These are phyloP conservation scores for Botrytis fragariae DNA, from an alignment of 2,329 filamentous ascomycete genomes.

Conservation along the genomic window DNA sequence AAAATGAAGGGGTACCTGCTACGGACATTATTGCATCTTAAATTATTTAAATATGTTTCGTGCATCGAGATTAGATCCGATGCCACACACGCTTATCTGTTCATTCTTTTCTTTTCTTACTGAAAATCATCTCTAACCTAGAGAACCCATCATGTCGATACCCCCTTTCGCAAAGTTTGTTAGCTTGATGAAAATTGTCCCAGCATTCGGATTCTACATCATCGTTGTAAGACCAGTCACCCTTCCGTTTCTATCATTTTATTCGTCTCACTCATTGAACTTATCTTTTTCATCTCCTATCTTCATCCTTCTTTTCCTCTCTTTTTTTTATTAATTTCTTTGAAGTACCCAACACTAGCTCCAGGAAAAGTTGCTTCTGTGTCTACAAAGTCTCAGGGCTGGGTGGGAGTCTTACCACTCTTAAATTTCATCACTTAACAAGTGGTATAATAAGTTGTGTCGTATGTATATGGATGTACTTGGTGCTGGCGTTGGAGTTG, in stretches of 20 bases:
- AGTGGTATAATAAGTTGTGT: background rate
- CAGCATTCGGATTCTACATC: background rate
- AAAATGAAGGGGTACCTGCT: background rate
- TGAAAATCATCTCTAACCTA: background rate
- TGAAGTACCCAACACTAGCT: background rate
- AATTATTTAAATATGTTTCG: background rate
- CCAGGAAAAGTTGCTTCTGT: background rate
- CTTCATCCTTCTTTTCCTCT: no score
- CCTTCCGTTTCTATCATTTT: background rate
- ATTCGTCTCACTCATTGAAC: background rate
- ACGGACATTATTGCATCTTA: background rate
- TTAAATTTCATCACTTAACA: fast-evolving
- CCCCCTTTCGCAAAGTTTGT: fast-evolving
- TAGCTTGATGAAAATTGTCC: background rate
- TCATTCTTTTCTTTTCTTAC: background rate
- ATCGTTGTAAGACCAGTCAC: background rate
- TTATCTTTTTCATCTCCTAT: background rate
- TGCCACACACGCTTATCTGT: fast-evolving
- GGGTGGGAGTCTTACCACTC: fast-evolving
- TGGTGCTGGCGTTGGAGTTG: background rate
- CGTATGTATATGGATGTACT: background rate
- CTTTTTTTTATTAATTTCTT: no score
- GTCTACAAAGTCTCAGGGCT: background rate
- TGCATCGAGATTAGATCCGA: background rate
- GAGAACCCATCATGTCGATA: fast-evolving